Base-by-base conservation (phyloP, 768 basidiomycete genomes). In the Pholiota microspora region DNA sequence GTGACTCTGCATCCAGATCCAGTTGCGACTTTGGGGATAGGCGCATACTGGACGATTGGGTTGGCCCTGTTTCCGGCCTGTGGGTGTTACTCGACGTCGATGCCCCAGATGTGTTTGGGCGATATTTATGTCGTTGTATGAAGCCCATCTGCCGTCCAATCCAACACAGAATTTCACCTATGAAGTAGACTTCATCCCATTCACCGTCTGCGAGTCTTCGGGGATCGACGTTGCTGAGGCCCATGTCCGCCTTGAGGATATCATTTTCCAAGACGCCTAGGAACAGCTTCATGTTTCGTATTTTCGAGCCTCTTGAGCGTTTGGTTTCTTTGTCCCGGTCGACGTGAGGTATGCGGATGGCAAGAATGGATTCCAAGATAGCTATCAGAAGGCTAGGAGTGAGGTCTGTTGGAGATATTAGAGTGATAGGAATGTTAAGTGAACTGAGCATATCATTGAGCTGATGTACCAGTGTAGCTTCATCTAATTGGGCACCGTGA, bases 211-310 rank as follows among this genome's bases (percentile, higher is more conserved):
- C 89, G 3, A 92, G 77, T 29, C 74, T 71, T 25, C 80, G 71
- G 0, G 88, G 88, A 55, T 92, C 88, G 31, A 91, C 67, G 29
- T 77, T 74, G 56, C 80, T 80, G 7, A 91, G 72, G 0, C 87
- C 88, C 4, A 90, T 78, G 55, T 88, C 83, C 48, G 69, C 68
- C 59, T 73, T 64, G 12, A 91, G 63, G 31, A 90, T 69, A 57
- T 91, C 88, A 27, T 73, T 78, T 56, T 88, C 85, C 5, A 92
- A 74, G 5, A 89, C 80, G 1, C 89, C 89, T 6, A 92, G 75
- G 52, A 92, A 86, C 2, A 91, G 74, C 61, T 91, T 89, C 76
- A 87, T 85, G 28, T 80, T 81, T 45, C 86, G 80, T 0, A 88
- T 67, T 60, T 83, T 83, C 7, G 74, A 71, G 1, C 54, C 58